Conservation (phyloP, 1,139 yeast species). For the Debaryomyces robertsiae region DNA sequence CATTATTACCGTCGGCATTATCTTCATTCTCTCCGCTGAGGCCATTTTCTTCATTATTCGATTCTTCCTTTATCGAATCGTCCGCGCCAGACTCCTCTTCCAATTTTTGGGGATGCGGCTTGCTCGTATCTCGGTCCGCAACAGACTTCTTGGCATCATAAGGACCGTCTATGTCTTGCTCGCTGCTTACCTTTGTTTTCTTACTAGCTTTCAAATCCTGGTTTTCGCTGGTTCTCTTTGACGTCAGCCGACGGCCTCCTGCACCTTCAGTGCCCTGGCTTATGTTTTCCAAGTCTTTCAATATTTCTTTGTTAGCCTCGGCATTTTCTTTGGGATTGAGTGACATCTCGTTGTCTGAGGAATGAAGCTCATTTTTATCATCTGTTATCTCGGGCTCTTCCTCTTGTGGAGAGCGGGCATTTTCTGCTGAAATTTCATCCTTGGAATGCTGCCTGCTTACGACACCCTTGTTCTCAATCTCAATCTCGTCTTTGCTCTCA, state of each 20-base stretch:
- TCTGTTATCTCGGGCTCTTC: not conserved
- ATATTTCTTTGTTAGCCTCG: conserved; percentile 11
- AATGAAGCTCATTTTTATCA: conserved; percentile 8
- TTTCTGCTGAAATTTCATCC: not conserved
- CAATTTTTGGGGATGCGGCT: conserved; percentile 1
- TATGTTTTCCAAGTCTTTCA: conserved; percentile 10
- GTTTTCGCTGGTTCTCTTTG: conserved; percentile 6
- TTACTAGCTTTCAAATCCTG: conserved; percentile 14
- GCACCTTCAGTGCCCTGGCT: conserved; percentile 5
- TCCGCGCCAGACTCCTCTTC: conserved; percentile 11
- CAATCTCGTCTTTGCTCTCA: not conserved
- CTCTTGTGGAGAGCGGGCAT: too few relatives aligned
- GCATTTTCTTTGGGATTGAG: conserved; percentile 12
- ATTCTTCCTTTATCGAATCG: conserved; percentile 15
- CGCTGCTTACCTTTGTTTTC: conserved; percentile 12
- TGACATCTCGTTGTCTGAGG: conserved; percentile 8
- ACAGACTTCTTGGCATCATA: conserved; percentile 16
- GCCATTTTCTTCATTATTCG: conserved; percentile 15
- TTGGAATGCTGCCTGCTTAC: not conserved
- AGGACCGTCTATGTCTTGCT: conserved; percentile 16
- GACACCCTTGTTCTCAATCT: conserved; percentile 1
- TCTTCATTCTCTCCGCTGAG: conserved; percentile 13
- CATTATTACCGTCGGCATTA: conserved; percentile 18
- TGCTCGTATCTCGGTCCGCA: conserved; percentile 9
- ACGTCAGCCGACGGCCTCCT: conserved; percentile 6